Percentiles rank a stretch among this genome's conserved stretches.
phyloP scores from a whole-genome alignment of 129 eudicot species.

The Tanacetum coccineum region DNA sequence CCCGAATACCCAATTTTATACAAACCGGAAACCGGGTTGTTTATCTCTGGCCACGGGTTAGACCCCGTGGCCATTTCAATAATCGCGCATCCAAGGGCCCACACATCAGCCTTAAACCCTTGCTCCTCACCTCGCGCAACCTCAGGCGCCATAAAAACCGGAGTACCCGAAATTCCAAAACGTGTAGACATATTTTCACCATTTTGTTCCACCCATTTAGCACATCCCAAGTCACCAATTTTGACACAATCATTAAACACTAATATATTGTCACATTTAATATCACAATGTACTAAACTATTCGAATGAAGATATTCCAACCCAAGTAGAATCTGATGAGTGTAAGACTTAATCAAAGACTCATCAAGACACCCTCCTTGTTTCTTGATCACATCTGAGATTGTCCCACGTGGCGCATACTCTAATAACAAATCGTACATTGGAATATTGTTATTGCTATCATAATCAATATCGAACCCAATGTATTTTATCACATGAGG shows the following conservation, averaged over 20 bases:
- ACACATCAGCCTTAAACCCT: constrained; percentile 62
- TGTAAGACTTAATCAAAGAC: constrained; percentile 37
- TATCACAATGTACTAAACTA: constrained; percentile 69
- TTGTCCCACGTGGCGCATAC: constrained; percentile 53
- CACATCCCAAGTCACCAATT: constrained; percentile 79
- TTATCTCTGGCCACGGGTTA: constrained; percentile 66
- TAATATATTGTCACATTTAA: constrained; percentile 63
- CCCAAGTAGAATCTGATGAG: constrained; percentile 52
- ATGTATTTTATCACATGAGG: constrained; percentile 46
- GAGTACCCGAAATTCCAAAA: constrained; percentile 60
- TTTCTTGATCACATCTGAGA: constrained; percentile 47
- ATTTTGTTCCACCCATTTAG: constrained; percentile 26
- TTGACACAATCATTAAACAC: constrained; percentile 40
- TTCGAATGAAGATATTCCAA: constrained; percentile 62
- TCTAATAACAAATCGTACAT: constrained; percentile 65
- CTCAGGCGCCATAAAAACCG: constrained; percentile 85
- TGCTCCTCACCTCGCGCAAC: constrained; percentile 84
- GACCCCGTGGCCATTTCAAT: constrained; percentile 76
- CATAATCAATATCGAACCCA: constrained; percentile 40
- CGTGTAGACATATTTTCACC: constrained; percentile 14
- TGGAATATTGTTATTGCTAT: constrained; percentile 19
- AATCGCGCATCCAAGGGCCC: constrained; percentile 81
- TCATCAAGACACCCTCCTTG: constrained; percentile 59
- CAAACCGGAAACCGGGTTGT: constrained; percentile 56
- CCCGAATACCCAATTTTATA: constrained; percentile 59